Percentiles rank a stretch among this genome's conserved stretches.
Conservation (phyloP, 768 basidiomycete genomes). For the Lentinula aciculospora region DNA sequence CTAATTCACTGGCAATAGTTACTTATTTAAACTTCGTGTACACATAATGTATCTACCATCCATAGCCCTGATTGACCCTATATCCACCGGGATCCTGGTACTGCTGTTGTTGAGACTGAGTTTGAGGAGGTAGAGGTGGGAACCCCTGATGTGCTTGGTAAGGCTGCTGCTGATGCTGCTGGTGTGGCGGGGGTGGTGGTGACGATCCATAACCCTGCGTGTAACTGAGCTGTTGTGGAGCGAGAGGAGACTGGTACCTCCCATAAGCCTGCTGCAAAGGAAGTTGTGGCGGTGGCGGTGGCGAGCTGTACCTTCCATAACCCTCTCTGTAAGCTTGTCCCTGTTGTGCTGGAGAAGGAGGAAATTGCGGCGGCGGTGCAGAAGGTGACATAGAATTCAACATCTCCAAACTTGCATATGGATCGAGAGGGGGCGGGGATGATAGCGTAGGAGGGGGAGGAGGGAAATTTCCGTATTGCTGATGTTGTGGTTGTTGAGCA, state of each 20-base stretch:
- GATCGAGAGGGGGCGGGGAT: constrained; percentile 21
- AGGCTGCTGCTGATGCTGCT: constrained; percentile 13
- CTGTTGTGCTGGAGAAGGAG: constrained; percentile 7
- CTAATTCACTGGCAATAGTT: too few relatives aligned
- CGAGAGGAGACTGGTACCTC: constrained; percentile 11
- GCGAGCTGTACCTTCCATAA: neutral
- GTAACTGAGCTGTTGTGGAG: constrained; percentile 1
- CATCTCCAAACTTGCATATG: constrained; percentile 27
- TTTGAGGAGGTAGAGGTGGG: constrained; percentile 22
- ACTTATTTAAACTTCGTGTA: too few relatives aligned
- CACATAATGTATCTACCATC: neutral
- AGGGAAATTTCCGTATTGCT: neutral
- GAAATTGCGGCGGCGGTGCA: constrained; percentile 9
- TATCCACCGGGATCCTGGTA: neutral
- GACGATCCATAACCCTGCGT: neutral
- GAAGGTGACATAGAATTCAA: constrained; percentile 13
- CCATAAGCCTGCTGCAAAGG: constrained; percentile 12
- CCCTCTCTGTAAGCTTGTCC: neutral
- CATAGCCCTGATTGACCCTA: neutral
- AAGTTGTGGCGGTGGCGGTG: neutral
- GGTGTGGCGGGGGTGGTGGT: constrained; percentile 10
- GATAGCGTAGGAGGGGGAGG: constrained; percentile 15
- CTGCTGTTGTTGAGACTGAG: neutral
- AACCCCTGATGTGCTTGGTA: constrained; percentile 20
- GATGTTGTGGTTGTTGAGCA: constrained; percentile 5